Conservation (phyloP, 2,329 filamentous ascomycete species). For the Trematosphaeria pertusa region DNA sequence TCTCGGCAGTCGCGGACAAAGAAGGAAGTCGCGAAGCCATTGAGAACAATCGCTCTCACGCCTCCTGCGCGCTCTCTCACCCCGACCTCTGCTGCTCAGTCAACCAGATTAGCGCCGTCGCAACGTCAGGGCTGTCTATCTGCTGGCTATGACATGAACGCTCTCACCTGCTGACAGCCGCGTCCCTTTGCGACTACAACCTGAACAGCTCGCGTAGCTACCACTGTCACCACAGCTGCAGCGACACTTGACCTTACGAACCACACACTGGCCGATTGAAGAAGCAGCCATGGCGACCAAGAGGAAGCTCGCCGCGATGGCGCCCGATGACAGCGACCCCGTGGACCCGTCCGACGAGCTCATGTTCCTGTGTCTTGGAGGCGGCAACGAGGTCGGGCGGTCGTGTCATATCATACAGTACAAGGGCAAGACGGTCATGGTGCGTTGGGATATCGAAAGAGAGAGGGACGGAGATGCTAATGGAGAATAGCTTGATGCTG, state of each 20-base stretch:
- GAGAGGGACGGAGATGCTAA: slow-evolving; percentile 27
- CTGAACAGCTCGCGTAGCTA: too few species aligned
- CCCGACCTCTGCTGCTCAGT: neutral
- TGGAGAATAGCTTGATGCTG: slow-evolving; percentile 80
- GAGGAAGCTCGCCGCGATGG: slow-evolving; percentile 83
- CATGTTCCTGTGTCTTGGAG: slow-evolving; percentile 90
- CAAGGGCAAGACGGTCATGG: slow-evolving; percentile 99
- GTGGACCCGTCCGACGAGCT: slow-evolving; percentile 94
- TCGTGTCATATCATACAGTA: slow-evolving; percentile 99
- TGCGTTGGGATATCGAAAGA: slow-evolving; percentile 53
- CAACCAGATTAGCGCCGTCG: too few species aligned
- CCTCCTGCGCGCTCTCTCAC: slow-evolving; percentile 3
- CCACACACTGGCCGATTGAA: too few species aligned
- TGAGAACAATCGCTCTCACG: slow-evolving; percentile 1
- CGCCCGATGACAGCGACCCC: slow-evolving; percentile 78
- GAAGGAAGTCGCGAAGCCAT: slow-evolving; percentile 18
- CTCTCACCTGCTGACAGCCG: too few species aligned
- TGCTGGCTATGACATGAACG: too few species aligned
- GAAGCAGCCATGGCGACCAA: slow-evolving; percentile 97
- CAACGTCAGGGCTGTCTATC: too few species aligned
- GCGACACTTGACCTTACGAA: too few species aligned
- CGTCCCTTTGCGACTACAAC: too few species aligned
- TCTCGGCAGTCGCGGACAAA: slow-evolving; percentile 40
- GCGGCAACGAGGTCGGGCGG: slow-evolving; percentile 94
- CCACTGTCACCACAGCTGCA: too few species aligned